Evolutionary conservation across 345 rosid species (phyloP).

Genomic region (Citrus unshiu): DNA sequence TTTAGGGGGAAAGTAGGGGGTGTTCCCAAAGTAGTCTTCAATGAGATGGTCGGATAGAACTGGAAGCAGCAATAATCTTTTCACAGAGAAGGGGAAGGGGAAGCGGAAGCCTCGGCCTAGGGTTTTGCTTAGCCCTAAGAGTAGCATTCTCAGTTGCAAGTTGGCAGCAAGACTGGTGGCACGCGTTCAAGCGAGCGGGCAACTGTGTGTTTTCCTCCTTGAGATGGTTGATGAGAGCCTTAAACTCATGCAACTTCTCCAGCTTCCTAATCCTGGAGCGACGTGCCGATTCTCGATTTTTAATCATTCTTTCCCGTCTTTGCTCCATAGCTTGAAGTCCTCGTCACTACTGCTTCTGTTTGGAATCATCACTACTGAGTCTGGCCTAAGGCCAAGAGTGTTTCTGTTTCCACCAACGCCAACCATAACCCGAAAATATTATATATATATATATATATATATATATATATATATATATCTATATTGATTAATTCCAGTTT

Average conservation of each 20-base stretch:
- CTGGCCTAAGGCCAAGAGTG: neutral
- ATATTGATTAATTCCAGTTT: too few species aligned
- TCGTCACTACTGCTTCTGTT: neutral
- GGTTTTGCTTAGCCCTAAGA: neutral
- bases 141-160: neutral
- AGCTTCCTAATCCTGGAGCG: neutral
- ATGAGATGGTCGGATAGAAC: neutral
- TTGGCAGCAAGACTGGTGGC: neutral
- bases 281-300: neutral
- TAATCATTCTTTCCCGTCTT: neutral
- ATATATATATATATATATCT: too few species aligned
- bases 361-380: neutral
- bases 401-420: neutral
- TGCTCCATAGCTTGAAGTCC: neutral
- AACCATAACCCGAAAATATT: neutral
- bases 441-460: neutral
- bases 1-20: neutral
- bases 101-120: neutral
- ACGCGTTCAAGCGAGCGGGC: neutral
- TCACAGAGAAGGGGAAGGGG: neutral
- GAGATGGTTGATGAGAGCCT: constrained; percentile 10
- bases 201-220: neutral
- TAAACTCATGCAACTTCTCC: constrained; percentile 19
- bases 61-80: neutral
- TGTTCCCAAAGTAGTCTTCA: neutral